These are phyloP conservation scores for Evansstolkia leycettana DNA, from an alignment of 495 filamentous ascomycete genomes.

Conservation along the genomic window DNA sequence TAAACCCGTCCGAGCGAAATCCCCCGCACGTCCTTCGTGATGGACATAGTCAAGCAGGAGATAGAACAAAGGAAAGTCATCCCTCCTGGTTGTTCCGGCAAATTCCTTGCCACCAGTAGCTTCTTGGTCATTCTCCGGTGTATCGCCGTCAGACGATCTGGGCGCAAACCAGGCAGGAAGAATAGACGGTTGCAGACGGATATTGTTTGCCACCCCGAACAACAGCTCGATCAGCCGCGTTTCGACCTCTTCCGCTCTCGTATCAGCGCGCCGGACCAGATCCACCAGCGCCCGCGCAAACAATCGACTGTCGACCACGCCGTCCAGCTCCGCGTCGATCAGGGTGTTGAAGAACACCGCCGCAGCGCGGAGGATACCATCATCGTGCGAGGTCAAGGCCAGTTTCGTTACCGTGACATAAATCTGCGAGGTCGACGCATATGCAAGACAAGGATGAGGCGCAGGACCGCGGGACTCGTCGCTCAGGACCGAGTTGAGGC, in stretches of 20 bases:
- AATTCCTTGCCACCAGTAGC: conserved; percentile 39
- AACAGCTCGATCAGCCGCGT: conserved; percentile 77
- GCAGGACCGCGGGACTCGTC: conserved; percentile 80
- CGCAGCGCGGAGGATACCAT: conserved; percentile 67
- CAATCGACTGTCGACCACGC: conserved; percentile 69
- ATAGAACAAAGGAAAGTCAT: conserved; percentile 93
- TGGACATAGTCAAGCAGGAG: conserved; percentile 92
- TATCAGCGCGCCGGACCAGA: conserved; percentile 46
- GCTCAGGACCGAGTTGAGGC: conserved; percentile 64
- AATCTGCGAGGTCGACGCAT: conserved; percentile 70
- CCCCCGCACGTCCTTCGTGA: conserved; percentile 79
- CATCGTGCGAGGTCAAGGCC: conserved; percentile 64
- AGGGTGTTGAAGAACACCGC: conserved; percentile 76
- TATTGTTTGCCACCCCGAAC: conserved; percentile 91
- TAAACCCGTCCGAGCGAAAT: conserved; percentile 93
- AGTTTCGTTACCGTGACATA: conserved; percentile 81
- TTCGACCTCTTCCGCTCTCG: conserved; percentile 63
- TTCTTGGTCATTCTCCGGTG: conserved; percentile 26
- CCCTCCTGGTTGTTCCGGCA: conserved; percentile 74
- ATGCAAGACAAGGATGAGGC: conserved; percentile 80
- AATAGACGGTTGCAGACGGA: conserved; percentile 74
- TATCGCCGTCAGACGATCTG: conserved; percentile 18
- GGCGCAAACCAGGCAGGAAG: conserved; percentile 75
- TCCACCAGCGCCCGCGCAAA: conserved; percentile 80
- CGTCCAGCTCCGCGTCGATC: conserved; percentile 91